phyloP scores from a whole-genome alignment of 495 filamentous ascomycete genomes.

The Xylaria telfairii region DNA sequence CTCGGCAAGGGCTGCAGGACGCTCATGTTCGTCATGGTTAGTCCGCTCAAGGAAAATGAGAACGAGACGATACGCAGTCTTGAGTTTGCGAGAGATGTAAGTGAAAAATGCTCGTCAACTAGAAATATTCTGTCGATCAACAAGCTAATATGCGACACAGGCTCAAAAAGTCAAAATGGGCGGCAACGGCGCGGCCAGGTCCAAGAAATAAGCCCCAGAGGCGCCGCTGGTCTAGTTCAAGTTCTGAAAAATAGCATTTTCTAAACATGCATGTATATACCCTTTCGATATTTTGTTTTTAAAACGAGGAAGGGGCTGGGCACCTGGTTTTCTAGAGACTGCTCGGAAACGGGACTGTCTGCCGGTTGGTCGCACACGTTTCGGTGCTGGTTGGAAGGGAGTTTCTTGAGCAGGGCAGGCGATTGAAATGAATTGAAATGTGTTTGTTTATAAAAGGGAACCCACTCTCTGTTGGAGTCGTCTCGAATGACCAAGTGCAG shows the following conservation, averaged over 20 bases:
- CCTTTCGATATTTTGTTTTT: conserved; percentile 4
- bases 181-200: conserved; percentile 29
- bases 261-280: conserved; percentile 11
- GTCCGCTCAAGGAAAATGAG: conserved; percentile 87
- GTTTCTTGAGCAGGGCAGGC: conserved; percentile 14
- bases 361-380: neutral
- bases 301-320: neutral
- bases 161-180: conserved; percentile 45
- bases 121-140: neutral
- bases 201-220: conserved; percentile 26
- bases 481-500: neutral
- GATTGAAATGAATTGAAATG: conserved; percentile 13
- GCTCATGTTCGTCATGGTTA: conserved; percentile 99
- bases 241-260: neutral
- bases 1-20: conserved; percentile 96
- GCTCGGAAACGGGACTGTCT: neutral
- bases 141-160: conserved; percentile 30
- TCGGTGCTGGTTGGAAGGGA: conserved; percentile 8
- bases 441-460: neutral
- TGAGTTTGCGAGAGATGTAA: conserved; percentile 92
- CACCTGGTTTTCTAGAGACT: neutral
- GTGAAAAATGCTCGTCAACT: no score
- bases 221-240: neutral
- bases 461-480: neutral
- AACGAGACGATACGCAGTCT: conserved; percentile 93